phyloP scores from a whole-genome alignment of 2,329 filamentous ascomycete genomes.

The Clonostachys solani region DNA sequence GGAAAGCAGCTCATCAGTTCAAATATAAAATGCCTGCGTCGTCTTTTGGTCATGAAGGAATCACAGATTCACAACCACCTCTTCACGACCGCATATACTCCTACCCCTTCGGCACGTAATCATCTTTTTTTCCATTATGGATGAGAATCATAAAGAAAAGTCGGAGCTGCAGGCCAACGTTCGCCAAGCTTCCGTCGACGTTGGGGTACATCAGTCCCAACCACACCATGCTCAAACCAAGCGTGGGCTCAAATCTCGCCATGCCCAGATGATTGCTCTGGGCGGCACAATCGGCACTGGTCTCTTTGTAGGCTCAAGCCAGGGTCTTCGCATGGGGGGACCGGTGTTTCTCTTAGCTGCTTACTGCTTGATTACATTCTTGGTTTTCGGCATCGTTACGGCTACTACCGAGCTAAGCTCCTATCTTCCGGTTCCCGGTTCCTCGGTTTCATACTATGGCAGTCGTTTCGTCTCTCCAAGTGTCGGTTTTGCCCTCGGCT shows the following conservation, averaged over 20 bases:
- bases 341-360: slow-evolving; percentile 64
- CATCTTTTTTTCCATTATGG: too few relatives aligned
- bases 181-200: too few relatives aligned
- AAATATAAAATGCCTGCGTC: too few relatives aligned
- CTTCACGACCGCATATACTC: too few relatives aligned
- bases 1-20: too few relatives aligned
- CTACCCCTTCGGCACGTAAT: too few relatives aligned
- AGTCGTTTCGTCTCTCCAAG: slow-evolving; percentile 70
- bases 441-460: slow-evolving; percentile 74
- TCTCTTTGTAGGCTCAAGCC: slow-evolving; percentile 65
- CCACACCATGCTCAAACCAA: too few relatives aligned
- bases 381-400: slow-evolving; percentile 74
- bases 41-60: too few relatives aligned
- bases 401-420: slow-evolving; percentile 70
- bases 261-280: slow-evolving; percentile 46
- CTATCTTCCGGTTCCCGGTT: slow-evolving; percentile 71
- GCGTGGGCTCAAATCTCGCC: slow-evolving; percentile 17
- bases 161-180: too few relatives aligned
- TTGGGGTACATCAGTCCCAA: too few relatives aligned
- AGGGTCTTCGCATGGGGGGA: slow-evolving; percentile 57
- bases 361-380: slow-evolving; percentile 64
- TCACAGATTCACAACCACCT: too few relatives aligned
- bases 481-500: slow-evolving; percentile 74
- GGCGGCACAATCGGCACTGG: slow-evolving; percentile 70
- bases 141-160: too few relatives aligned